These are phyloP conservation scores for Millerozyma miso DNA, from an alignment of 805 yeast genomes.

Conservation along the genomic window DNA sequence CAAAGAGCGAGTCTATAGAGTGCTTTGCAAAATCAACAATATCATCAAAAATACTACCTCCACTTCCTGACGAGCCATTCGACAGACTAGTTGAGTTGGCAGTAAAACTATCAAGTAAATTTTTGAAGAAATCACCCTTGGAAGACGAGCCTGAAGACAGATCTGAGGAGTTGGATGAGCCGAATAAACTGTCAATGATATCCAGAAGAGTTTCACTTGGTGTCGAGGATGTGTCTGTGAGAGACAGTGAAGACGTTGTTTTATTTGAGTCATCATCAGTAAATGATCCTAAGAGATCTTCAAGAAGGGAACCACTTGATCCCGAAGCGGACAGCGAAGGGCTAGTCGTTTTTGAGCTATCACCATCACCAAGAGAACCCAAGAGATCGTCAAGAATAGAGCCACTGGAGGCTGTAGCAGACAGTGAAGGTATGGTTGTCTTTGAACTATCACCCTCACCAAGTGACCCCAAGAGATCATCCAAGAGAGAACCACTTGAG, in stretches of 20 bases:
- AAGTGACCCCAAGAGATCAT: conserved; percentile 3
- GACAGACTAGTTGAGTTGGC: background rate
- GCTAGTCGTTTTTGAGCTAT: conserved; percentile 5
- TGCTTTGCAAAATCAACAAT: conserved; percentile 1
- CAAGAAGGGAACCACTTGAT: no score
- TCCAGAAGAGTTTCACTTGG: conserved; percentile 1
- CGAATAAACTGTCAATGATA: conserved; percentile 3
- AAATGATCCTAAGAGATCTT: background rate
- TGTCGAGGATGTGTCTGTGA: conserved; percentile 3
- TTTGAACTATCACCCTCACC: conserved; percentile 1
- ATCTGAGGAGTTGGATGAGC: conserved; percentile 6
- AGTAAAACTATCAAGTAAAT: background rate
- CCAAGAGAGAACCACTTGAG: conserved; percentile 1
- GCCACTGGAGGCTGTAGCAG: conserved; percentile 4
- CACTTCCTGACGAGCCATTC: background rate
- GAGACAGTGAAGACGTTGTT: background rate
- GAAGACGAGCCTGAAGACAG: conserved; percentile 2
- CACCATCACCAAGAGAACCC: background rate
- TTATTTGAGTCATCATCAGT: background rate
- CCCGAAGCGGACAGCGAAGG: conserved; percentile 3
- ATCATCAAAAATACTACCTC: conserved; percentile 4
- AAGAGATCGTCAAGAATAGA: background rate
- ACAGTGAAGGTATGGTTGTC: conserved; percentile 4
- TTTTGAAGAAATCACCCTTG: conserved; percentile 1
- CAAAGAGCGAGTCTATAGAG: conserved; percentile 1